Evolutionary conservation across 2,329 filamentous ascomycete species (phyloP), one percentile per base, ranked within the genome.

Genomic region (Apiospora kogelbergensis): DNA sequence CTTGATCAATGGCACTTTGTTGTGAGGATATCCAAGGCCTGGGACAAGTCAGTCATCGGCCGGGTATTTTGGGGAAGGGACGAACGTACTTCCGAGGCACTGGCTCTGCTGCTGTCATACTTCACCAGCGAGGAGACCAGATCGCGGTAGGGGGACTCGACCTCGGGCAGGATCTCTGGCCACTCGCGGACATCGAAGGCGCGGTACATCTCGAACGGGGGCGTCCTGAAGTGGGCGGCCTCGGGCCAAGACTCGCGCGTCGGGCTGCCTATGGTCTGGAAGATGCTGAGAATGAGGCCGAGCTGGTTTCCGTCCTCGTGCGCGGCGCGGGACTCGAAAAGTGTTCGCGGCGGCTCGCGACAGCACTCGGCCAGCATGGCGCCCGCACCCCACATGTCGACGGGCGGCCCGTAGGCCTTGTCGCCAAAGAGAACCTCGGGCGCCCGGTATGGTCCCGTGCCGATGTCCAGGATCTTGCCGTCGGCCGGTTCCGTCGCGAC

Each of bases 371-470:
- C 93, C 13, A 97, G 88, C 75, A 97, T 91, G 71, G 91, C 91
- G 0, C 97, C 96, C 0, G 92, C 87, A 4, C 90, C 92, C 96
- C 97, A 99, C 81, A 98, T 89, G 79, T 99, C 96, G 2, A 98
- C 85, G 10, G 88, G 84, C 0, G 87, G 79, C 2, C 86, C 88
- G 76, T 99, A 99, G 0, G 84, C 82, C 65, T 86, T 89, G 78
- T 95, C 86, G 0, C 94, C 96, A 77, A 99, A 98, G 7, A 99
- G 84, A 0, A 95, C 88, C 77, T 99, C 97, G 0, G 96, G 96
- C 0, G 95, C 88, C 24, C 97, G 90, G 81, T 99, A 99, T 65
- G 92, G 89, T 0, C 95, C 95, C 1, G 95, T 98, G 44, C 96
- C 96, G 33, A 99, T 93, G 78, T 99, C 97, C 9, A 96, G 91